phyloP scores from a whole-genome alignment of 345 rosid species.

The Euphorbia pulcherrima region DNA sequence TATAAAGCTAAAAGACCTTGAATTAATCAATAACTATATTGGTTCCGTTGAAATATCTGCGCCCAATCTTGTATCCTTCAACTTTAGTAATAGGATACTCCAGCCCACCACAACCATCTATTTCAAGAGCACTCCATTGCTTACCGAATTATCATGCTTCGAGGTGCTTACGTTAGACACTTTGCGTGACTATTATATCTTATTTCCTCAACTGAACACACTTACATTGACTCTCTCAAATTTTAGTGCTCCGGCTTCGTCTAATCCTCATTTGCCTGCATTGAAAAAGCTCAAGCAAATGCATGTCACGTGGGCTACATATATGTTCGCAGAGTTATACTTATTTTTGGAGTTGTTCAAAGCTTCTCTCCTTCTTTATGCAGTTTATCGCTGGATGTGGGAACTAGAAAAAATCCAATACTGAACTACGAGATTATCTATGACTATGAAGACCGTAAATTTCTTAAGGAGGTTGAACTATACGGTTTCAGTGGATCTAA shows the following conservation, averaged over 20 bases:
- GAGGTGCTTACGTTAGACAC: not conserved
- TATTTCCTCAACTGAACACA: not conserved
- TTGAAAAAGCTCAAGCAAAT: not conserved
- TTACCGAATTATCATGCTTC: not conserved
- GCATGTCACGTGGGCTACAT: not conserved
- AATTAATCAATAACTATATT: too few relatives aligned
- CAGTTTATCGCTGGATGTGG: not conserved
- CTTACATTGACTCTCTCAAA: not conserved
- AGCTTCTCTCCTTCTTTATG: not conserved
- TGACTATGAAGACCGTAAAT: not conserved
- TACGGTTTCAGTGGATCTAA: too few relatives aligned
- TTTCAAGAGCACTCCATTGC: not conserved
- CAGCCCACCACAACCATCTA: too few relatives aligned
- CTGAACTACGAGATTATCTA: not conserved
- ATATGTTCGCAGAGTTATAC: not conserved
- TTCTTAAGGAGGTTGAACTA: not conserved
- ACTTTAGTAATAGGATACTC: not conserved
- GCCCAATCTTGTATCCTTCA: not conserved
- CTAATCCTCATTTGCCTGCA: not conserved
- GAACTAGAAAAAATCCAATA: not conserved
- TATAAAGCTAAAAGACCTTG: not conserved
- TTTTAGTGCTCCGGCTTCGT: not conserved
- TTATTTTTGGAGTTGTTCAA: not conserved
- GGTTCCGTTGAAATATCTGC: not conserved
- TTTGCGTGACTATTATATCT: not conserved